phyloP scores from a whole-genome alignment of 192 early-diverging fungal species.

The Podila verticillata region DNA sequence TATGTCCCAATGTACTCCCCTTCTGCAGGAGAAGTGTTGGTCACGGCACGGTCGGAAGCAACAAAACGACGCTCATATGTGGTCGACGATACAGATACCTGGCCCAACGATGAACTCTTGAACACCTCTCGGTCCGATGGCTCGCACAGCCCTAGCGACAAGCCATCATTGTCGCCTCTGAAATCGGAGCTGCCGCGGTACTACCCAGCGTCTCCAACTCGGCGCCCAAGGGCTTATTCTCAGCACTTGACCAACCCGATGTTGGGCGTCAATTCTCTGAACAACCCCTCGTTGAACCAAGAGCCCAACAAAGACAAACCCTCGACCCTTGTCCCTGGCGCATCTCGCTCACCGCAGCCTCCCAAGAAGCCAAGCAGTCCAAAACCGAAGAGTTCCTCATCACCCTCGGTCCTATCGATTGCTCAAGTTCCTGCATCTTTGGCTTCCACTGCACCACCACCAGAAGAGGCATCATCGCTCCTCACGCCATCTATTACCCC shows the following conservation, averaged over 20 bases:
- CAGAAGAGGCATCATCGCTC: not conserved
- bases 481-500: not conserved
- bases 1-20: constrained; percentile 44
- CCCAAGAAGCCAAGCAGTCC: not conserved
- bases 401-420: not conserved
- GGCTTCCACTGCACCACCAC: not conserved
- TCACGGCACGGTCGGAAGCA: not conserved
- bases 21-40: constrained; percentile 22
- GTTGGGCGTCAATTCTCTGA: not conserved
- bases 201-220: constrained; percentile 10
- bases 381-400: not conserved
- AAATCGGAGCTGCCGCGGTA: constrained; percentile 14
- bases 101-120: not conserved
- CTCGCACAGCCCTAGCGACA: not conserved
- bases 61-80: constrained; percentile 1
- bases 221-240: constrained; percentile 2
- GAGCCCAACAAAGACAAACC: not conserved
- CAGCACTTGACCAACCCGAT: constrained; percentile 17
- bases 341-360: too few species aligned
- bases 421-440: not conserved
- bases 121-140: too few species aligned
- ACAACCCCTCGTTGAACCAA: not conserved
- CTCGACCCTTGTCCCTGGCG: too few species aligned
- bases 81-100: not conserved
- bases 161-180: constrained; percentile 7